Base-by-base conservation (phyloP, 163 green algal genomes). In the Coccomyxa subellipsoidea region DNA sequence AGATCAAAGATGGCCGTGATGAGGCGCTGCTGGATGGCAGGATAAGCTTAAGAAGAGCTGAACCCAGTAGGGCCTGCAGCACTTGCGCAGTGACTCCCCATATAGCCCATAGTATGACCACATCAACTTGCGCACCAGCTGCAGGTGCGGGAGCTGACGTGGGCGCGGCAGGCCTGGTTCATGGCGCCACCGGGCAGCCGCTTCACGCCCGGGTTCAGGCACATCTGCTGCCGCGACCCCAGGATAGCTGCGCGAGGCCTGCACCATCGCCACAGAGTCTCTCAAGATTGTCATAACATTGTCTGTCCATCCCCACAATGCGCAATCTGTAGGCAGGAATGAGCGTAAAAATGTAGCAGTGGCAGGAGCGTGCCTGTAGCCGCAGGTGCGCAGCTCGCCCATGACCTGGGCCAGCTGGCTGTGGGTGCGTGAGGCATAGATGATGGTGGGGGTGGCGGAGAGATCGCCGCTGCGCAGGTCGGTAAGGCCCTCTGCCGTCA, bases 401-500 rank as follows among this genome's bases (percentile, higher is more conserved):
- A 98, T 95, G 40, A 98, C 95, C 83, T 99, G 96, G 54, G 91
- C 88, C 83, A 99, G 92, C 90, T 99, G 96, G 69, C 90, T 94
- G 88, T 99, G 96, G 1, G 96, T 99, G 54, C 96, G 92, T 7
- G 92, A 97, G 31, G 91, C 90, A 87, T 99, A 99, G 27, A 99
- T 88, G 76, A 99, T 96, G 0, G 88, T 83, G 1, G 93, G 93
- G 27, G 92, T 76, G 6, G 38, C 81, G 12, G 79, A 81, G 10
- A 38, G 32, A 0, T 78, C 85, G 36, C 77, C 79, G 25, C 72
- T 54, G 31, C 38, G 76, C 32, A 81, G 77, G 34, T 86, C 77
- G 5, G 82, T 81, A 15, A 82, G 81, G 72, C 85, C 82, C 75
- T 90, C 82, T 47, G 81, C 82, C 40, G 86, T 29, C 23, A 54